Base-by-base conservation (phyloP, 2,329 filamentous ascomycete genomes). In the Sporothrix protearum region DNA sequence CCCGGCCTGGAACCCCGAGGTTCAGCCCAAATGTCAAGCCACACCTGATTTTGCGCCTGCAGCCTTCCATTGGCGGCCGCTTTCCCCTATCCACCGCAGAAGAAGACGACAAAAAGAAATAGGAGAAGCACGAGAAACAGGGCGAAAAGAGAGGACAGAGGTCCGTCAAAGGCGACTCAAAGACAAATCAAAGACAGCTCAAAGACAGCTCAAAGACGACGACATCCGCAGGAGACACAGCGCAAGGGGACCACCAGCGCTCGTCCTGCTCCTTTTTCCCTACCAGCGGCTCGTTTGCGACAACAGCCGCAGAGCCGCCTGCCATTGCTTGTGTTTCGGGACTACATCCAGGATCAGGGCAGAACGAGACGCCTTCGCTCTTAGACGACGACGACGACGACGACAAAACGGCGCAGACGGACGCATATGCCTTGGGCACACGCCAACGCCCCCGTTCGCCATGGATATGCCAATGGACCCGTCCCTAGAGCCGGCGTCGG, bases 401-500 rank as follows among this genome's bases (percentile, higher is more conserved):
- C 28, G 9, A 14, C 28, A 16, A 36, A 22, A 10, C 42, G 42
- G 22, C 63, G 14, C 28, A 42, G 64, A 19, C 33, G 8, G 33
- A 8, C 25, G 61, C 25, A 47, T 36, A 45, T 59, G 68, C 53
- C 39, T 59, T 22, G 14, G 12, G 16, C 49, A 8, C n/a, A 5
- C 1, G 16, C 68, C 67, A 19, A 36, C 42, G 14, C 19, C 59
- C 3, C 63, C 7, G 36, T 55, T 53, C 47, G 42, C 45, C n/a
- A 72, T 72, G 71, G 71, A 69, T 42, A 45, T 59, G 57, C 49
- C 61, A 55, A 68, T 72, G 71, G 63, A 72, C 14, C 45, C 68
- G 61, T 49, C 64, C 19, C 19, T 53, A 12, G 71, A 68, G 30
- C 47, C 66, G 70, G 45, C 39, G 59, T 39, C 57, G 25, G 51